These are phyloP conservation scores for Cladosporium halotolerans DNA, from an alignment of 2,329 filamentous ascomycete genomes.

Conservation along the genomic window DNA sequence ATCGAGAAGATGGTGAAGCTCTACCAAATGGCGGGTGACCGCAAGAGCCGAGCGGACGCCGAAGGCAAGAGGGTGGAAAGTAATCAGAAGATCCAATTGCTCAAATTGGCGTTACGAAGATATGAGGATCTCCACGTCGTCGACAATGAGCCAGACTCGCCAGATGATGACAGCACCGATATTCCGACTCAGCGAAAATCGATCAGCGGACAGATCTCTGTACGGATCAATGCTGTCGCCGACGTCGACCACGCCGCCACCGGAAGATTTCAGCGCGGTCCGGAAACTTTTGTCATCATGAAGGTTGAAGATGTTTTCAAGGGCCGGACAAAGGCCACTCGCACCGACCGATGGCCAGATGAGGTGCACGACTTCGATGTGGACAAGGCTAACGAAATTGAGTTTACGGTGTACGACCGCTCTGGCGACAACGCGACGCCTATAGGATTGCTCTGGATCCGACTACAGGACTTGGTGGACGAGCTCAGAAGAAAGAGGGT, in stretches of 20 bases:
- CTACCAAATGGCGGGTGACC: constrained; percentile 94
- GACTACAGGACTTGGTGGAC: constrained; percentile 94
- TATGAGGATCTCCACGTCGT: constrained; percentile 91
- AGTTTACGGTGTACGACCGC: constrained; percentile 96
- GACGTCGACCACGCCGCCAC: constrained; percentile 88
- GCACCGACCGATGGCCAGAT: constrained; percentile 85
- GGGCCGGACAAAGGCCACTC: constrained; percentile 75
- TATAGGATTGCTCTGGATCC: constrained; percentile 91
- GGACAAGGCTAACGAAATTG: constrained; percentile 97
- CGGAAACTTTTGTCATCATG: constrained; percentile 91
- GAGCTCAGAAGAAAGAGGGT: constrained; percentile 97
- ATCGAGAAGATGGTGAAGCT: constrained; percentile 99
- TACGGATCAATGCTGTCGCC: constrained; percentile 81
- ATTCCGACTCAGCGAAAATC: constrained; percentile 92
- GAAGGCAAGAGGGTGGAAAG: constrained; percentile 86
- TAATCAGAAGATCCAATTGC: constrained; percentile 92
- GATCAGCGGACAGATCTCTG: constrained; percentile 81
- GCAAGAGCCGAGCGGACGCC: constrained; percentile 90
- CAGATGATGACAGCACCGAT: constrained; percentile 93
- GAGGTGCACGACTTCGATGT: constrained; percentile 90
- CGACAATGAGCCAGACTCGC: constrained; percentile 23
- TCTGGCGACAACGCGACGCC: constrained; percentile 80
- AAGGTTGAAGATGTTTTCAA: constrained; percentile 95
- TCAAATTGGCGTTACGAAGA: constrained; percentile 92
- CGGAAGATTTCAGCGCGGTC: constrained; percentile 76